Conservation (phyloP, 202 grass and related monocot species). For the Carex sylvatica region DNA sequence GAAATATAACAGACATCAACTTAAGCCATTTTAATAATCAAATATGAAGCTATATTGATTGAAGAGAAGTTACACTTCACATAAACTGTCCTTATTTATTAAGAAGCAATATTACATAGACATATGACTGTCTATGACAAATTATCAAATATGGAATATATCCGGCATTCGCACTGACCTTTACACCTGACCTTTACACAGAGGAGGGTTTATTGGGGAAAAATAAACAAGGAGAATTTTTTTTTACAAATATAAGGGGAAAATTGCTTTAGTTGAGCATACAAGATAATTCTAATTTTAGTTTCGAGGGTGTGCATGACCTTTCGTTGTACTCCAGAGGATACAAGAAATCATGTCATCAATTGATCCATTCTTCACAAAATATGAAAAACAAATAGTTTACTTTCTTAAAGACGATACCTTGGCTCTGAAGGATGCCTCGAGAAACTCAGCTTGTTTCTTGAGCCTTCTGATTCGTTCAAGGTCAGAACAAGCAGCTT, state of each 20-base stretch:
- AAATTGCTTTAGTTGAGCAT: not conserved
- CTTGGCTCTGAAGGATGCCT: constrained; percentile 95
- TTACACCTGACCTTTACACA: no score
- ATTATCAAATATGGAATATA: not conserved
- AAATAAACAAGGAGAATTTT: constrained; percentile 2
- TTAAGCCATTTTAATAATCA: not conserved
- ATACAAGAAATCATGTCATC: not conserved
- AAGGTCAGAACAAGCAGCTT: constrained; percentile 95
- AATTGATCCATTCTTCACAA: constrained; percentile 10
- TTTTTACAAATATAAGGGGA: not conserved
- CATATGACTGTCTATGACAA: not conserved
- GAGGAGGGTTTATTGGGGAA: not conserved
- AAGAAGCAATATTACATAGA: not conserved
- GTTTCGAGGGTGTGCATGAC: not conserved
- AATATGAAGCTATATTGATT: not conserved
- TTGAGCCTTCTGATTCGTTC: constrained; percentile 96
- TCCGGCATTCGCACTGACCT: not conserved
- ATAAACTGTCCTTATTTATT: not conserved
- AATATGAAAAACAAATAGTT: constrained; percentile 25
- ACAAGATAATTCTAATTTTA: not conserved
- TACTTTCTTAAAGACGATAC: constrained; percentile 61
- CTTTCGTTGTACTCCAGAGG: not conserved
- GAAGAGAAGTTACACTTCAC: not conserved
- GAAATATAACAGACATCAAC: not conserved
- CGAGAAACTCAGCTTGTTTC: constrained; percentile 98